Percentiles rank a stretch among this genome's conserved stretches.
These are phyloP conservation scores for Hypomontagnella monticulosa DNA, from an alignment of 495 filamentous ascomycete genomes.

Conservation along the genomic window DNA sequence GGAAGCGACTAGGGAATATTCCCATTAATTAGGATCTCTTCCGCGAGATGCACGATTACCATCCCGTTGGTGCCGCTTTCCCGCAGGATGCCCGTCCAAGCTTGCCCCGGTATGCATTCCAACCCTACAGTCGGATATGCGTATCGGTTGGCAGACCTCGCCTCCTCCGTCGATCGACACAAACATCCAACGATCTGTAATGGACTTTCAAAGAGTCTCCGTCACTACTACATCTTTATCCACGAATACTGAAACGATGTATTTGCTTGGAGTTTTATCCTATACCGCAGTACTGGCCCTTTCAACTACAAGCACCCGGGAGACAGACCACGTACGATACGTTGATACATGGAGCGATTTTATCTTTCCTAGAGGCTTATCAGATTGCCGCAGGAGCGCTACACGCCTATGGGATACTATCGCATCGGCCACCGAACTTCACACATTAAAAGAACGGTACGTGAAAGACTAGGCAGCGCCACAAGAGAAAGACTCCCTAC, in stretches of 20 bases:
- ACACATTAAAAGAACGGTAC: too few relatives aligned
- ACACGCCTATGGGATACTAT: too few relatives aligned
- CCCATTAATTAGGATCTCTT: conserved; percentile 35
- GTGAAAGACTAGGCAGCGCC: too few relatives aligned
- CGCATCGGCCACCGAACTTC: too few relatives aligned
- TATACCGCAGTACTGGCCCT: too few relatives aligned
- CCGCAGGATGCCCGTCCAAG: conserved; percentile 30
- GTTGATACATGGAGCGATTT: too few relatives aligned
- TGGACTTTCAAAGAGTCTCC: not conserved
- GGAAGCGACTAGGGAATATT: conserved; percentile 24
- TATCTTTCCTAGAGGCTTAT: too few relatives aligned
- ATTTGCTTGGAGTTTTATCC: conserved; percentile 3
- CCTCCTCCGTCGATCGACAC: conserved; percentile 23
- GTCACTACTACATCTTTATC: not conserved
- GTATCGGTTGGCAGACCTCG: conserved; percentile 16
- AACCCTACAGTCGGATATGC: conserved; percentile 27
- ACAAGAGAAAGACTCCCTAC: too few relatives aligned
- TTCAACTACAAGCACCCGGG: too few relatives aligned
- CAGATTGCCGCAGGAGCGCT: too few relatives aligned
- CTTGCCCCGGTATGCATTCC: conserved; percentile 32
- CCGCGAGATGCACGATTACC: conserved; percentile 30
- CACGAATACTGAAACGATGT: not conserved
- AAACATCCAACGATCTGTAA: conserved; percentile 11
- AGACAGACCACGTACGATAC: too few relatives aligned
- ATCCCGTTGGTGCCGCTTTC: conserved; percentile 30